Percentiles rank a stretch among this genome's conserved stretches.
These are phyloP conservation scores for Colletotrichum sp. DNA, from an alignment of 2,329 filamentous ascomycete genomes.

Conservation along the genomic window DNA sequence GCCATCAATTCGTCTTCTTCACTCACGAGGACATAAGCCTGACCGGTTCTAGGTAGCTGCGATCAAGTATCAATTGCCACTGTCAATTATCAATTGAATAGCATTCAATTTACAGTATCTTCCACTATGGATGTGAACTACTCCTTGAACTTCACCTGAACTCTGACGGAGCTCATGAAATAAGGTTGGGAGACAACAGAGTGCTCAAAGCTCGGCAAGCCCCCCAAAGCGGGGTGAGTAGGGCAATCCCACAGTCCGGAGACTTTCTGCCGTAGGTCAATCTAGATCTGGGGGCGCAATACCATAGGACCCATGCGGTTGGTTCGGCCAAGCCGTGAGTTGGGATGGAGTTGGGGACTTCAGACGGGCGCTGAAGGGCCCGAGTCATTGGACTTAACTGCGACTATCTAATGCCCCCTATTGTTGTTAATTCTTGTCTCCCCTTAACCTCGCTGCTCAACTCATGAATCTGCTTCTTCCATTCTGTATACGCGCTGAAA, in stretches of 20 bases:
- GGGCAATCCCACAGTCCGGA: not conserved
- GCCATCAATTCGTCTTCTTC: not conserved
- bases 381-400: not conserved
- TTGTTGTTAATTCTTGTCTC: not conserved
- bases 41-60: not conserved
- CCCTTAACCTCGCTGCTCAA: not conserved
- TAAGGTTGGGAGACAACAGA: not conserved
- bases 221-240: not conserved
- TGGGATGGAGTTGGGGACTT: not conserved
- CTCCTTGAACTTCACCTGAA: not conserved
- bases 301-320: not conserved
- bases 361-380: not conserved
- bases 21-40: not conserved
- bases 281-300: not conserved
- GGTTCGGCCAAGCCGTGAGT: not conserved
- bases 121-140: not conserved
- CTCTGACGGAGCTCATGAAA: not conserved
- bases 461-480: not conserved
- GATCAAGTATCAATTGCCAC: too few species aligned
- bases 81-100: too few species aligned
- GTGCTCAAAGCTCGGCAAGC: not conserved
- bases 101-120: not conserved
- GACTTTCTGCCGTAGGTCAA: not conserved
- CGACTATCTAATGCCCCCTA: not conserved
- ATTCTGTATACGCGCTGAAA: not conserved